Base-by-base conservation (phyloP, 257 asterid genomes). In the Petunia secreta region DNA sequence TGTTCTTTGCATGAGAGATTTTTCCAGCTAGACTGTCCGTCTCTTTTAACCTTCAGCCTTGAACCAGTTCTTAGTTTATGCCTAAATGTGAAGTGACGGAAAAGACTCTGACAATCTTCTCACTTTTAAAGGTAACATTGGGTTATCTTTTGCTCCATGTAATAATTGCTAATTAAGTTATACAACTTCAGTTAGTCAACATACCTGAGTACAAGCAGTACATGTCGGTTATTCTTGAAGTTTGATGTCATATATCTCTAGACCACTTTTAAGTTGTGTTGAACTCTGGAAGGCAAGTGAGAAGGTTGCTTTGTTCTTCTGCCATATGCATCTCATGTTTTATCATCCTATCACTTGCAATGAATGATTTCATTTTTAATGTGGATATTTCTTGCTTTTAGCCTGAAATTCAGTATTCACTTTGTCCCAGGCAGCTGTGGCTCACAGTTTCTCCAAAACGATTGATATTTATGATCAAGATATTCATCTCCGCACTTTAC, bases 401-500 rank as follows among this genome's bases (percentile, higher is more conserved):
- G 13, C 63, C 82, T 75, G 55, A 37, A 11, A 9, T 69, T 41
- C 78, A 84, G 59, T 54, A 50, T 68, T 34, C 67, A 46, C 77
- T 79, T 74, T 78, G 50, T 83, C 86, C 74, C 91, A 95, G 99
- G 92, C 88, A 77, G 96, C 97, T 79, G 98, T 94, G 13, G 98
- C 97, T 58, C 97, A 86, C 83, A 87, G 97, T 88, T 91, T 93
- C 77, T 85, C 93, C 84, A 95, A 88, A 88, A 92, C 91, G 84
- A 86, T 95, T 57, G 97, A 95, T 88, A 60, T 95, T 52, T 95
- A 91, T 57, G 98, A 95, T 88, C 99, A 91, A 86, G 99, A 95
- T 86, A 93, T 95, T 90, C 96, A 91, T 87, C 92, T 95, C 63
- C 94, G 95, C 78, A 87, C 96, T 63, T 83, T 95, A 83, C 93